Evolutionary conservation across 2,329 filamentous ascomycete species (phyloP), one percentile per base, ranked within the genome.

Genomic region (Apiospora arundinis): DNA sequence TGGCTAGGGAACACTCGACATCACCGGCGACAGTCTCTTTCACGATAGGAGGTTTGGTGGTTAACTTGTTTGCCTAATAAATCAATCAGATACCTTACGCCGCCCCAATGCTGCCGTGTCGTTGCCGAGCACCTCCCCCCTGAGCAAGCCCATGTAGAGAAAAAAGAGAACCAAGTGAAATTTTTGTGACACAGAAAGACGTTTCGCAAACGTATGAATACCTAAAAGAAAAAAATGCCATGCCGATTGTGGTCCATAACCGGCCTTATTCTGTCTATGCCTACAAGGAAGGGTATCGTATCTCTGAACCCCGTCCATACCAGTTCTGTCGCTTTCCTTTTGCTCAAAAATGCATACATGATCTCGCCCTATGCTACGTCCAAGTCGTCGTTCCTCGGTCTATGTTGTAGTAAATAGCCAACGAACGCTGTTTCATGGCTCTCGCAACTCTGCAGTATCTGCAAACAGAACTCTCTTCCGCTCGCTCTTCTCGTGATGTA

Each of bases 401-500:
- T 63, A 56, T 56, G 25, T 56, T 56, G 49, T 56, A 56, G 21
- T n/a, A 48, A 48, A 18, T 16, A 45, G 42, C 42, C 42, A 45
- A 45, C 12, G 42, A 45, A 45, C 42, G 45, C 45, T 46, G 44
- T 48, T 3, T 40, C 32, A 63, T 12, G 56, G 56, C 21, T 63
- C 56, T 48, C 56, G 28, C 37, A 40, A 63, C 32, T 40, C 45
- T 7, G 42, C 37, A 67, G 42, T 23, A 28, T 9, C 65, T 12
- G 23, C 16, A 28, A 42, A 25, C 3, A 56, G 9, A 9, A 12
- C 67, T 23, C 67, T 69, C 46, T 81, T 83, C 45, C 77, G 77
- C 68, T 84, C 81, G 2, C 77, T 74, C 75, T 83, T 83, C 40
- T 81, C 79, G 70, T 82, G 79, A 73, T 87, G 87, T 25, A 90